These are phyloP conservation scores for Cyclocybe aegerita DNA, from an alignment of 768 basidiomycete genomes.

Conservation along the genomic window DNA sequence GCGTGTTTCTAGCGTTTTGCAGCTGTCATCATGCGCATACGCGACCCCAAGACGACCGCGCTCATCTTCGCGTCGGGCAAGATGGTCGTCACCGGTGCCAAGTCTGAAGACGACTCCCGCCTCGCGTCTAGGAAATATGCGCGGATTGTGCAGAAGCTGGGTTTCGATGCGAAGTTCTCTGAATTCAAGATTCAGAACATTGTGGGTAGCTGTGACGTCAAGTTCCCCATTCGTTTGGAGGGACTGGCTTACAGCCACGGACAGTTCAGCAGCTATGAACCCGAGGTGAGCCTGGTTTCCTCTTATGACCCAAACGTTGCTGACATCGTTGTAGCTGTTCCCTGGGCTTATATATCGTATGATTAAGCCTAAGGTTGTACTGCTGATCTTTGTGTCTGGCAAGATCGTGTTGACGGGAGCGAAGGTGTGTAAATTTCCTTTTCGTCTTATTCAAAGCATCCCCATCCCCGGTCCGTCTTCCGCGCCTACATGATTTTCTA, in stretches of 20 bases:
- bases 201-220: conserved; percentile 96
- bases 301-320: background rate
- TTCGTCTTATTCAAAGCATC: conserved; percentile 18
- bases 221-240: conserved; percentile 97
- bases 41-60: conserved; percentile 99
- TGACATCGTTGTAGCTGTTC: conserved; percentile 69
- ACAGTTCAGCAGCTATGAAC: conserved; percentile 96
- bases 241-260: conserved; percentile 98
- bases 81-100: conserved; percentile 99
- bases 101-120: conserved; percentile 97
- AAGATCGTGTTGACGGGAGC: conserved; percentile 99
- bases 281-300: conserved; percentile 65
- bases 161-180: conserved; percentile 98
- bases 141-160: conserved; percentile 98
- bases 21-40: conserved; percentile 99
- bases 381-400: conserved; percentile 98
- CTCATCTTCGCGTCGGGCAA: conserved; percentile 99
- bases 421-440: conserved; percentile 65
- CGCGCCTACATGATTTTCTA: conserved; percentile 6
- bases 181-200: conserved; percentile 99
- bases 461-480: conserved; percentile 8
- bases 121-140: conserved; percentile 98
- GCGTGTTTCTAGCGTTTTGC: conserved; percentile 90
- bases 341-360: conserved; percentile 99
- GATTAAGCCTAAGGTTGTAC: conserved; percentile 99